Conservation (phyloP, 352 stramenopile genomes). For the Plasmopara halstedii region DNA sequence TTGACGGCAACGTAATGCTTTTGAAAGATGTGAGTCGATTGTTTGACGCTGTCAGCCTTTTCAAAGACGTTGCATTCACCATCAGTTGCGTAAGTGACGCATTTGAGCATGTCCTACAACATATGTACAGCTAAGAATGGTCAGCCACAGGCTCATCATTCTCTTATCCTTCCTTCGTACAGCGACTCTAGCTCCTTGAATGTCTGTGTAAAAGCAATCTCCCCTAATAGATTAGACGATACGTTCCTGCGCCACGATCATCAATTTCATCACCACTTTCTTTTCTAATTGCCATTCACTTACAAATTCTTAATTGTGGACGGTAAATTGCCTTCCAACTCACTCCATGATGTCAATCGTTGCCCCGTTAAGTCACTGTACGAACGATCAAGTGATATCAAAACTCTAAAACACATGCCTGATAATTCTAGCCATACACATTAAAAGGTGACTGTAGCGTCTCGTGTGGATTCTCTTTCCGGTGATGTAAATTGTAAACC, state of each 20-base stretch:
- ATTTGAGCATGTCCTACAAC: conserved; percentile 18
- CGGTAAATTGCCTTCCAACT: conserved; percentile 18
- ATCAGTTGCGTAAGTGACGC: conserved; percentile 19
- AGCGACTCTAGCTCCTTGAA: conserved; percentile 17
- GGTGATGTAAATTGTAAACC: conserved; percentile 1
- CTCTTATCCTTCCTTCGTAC: conserved; percentile 1
- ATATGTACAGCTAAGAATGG: not conserved
- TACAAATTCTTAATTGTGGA: conserved; percentile 11
- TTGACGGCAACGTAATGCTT: conserved; percentile 16
- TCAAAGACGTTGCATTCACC: conserved; percentile 19
- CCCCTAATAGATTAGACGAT: conserved; percentile 10
- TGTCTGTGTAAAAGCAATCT: conserved; percentile 14
- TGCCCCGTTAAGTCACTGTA: conserved; percentile 12
- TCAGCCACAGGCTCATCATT: not conserved
- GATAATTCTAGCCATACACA: not conserved
- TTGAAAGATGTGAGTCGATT: conserved; percentile 24
- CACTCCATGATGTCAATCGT: conserved; percentile 10
- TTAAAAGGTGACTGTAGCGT: not conserved
- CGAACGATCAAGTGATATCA: not conserved
- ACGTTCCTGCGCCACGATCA: conserved; percentile 17
- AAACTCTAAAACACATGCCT: not conserved
- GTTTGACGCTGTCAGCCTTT: conserved; percentile 11
- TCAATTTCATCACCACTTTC: not conserved
- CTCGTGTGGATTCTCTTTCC: not conserved
- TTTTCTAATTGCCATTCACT: not conserved